Base-by-base conservation (phyloP, 228 moss, liverwort and hornwort species). In the Sphagnum magellanicum region DNA sequence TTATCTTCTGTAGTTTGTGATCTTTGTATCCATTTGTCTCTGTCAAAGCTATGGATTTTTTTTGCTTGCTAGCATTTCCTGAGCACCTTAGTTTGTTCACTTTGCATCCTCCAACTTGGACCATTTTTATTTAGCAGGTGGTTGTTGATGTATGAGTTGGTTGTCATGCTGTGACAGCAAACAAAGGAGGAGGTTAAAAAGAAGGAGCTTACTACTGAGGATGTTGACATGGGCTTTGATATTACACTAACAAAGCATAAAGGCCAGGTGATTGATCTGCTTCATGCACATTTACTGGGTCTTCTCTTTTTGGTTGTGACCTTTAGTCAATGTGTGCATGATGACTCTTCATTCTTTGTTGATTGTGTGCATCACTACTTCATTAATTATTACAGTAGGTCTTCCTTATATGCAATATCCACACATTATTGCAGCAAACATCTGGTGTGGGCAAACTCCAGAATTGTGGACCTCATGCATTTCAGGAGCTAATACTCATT, bases 171-270 rank as follows among this genome's bases (percentile, higher is more conserved):
- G 55, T 69, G 12, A 48, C 96, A 93, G 93, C 74, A 72, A 50
- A 74, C 85, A 15, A 71, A 75, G 70, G 82, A 88, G 52, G 83
- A 88, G 73, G 89, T 88, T 12, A 79, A 86, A 74, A 97, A 89
- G 90, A 98, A 93, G 69, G 97, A 98, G 61, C 80, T 90, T 6
- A 87, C 93, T 11, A 83, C 79, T 53, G 71, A 91, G 75, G 97
- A 98, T 69, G 81, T 98, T 63, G 79, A 91, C 64, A 87, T 89
- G 85, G 85, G 79, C 57, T 98, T 98, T 50, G 97, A 98, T 63
- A 78, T 98, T 32, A 91, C 97, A 4, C 75, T 85, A 72, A 93
- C 93, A 13, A 98, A 89, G 64, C 97, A 98, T 55, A 98, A 90
- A 73, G 97, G 97, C 78, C 93, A 97, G 91, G 96, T 96, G 80